Evolutionary conservation across 345 rosid species (phyloP).

Genomic region (Boechera retrofracta): DNA sequence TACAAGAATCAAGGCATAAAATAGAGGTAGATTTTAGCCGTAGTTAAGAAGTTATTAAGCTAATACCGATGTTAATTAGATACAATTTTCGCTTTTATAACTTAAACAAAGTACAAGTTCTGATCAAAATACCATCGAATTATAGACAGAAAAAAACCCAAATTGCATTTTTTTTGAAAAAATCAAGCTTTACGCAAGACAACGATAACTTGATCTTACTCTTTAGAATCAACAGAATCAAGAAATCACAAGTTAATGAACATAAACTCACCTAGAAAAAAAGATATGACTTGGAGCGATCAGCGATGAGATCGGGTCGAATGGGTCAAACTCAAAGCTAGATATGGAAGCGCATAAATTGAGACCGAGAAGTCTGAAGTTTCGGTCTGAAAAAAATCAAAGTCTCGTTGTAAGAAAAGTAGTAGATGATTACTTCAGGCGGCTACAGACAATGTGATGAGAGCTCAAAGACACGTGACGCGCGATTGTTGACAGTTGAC

Average conservation of each 20-base stretch:
- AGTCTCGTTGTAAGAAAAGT: conserved; percentile 28
- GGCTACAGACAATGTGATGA: conserved; percentile 31
- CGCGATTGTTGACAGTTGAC: conserved; percentile 20
- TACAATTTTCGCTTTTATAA: background rate
- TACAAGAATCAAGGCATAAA: background rate
- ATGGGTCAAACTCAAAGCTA: background rate
- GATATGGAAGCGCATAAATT: background rate
- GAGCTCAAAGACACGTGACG: conserved; percentile 37
- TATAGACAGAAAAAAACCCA: background rate
- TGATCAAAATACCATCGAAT: background rate
- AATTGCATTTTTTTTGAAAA: too few species aligned
- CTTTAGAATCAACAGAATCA: conserved; percentile 2
- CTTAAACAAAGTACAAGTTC: background rate
- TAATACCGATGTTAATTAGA: conserved; percentile 9
- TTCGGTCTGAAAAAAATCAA: background rate
- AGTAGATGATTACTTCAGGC: background rate
- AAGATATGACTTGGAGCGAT: conserved; percentile 5
- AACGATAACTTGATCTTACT: conserved; percentile 2
- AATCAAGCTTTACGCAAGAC: background rate
- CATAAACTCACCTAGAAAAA: background rate
- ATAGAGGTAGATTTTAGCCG: conserved; percentile 9
- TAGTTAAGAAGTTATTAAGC: background rate
- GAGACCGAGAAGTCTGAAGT: conserved; percentile 18
- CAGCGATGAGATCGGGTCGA: conserved; percentile 20
- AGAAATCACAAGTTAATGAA: conserved; percentile 9